Conservation (phyloP, 768 basidiomycete species). For the Mycena chlorophos region DNA sequence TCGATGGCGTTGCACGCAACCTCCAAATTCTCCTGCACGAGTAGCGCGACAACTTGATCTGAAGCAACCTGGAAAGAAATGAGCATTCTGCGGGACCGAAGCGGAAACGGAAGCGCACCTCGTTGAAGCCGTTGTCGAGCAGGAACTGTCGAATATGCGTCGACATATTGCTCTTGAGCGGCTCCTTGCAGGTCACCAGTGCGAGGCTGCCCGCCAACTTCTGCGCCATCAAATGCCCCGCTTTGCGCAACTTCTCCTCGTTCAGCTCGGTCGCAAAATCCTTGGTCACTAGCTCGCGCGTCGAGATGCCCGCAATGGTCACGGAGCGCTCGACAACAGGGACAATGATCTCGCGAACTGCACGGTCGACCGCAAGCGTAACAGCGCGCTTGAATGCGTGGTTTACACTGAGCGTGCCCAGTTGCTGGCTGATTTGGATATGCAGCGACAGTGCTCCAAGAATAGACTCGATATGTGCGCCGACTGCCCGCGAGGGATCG, state of each 20-base stretch:
- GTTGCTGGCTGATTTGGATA: conserved; percentile 76
- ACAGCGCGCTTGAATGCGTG: conserved; percentile 88
- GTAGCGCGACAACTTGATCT: conserved; percentile 74
- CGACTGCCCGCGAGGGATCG: conserved; percentile 67
- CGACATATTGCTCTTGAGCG: conserved; percentile 87
- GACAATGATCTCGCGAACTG: conserved; percentile 96
- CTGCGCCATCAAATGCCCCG: conserved; percentile 95
- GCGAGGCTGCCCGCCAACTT: conserved; percentile 96
- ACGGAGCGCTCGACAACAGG: conserved; percentile 98
- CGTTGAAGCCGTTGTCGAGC: conserved; percentile 84
- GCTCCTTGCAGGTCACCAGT: conserved; percentile 97
- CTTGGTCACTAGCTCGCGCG: conserved; percentile 90
- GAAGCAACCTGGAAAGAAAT: conserved; percentile 58
- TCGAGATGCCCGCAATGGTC: conserved; percentile 97
- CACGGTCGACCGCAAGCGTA: conserved; percentile 86
- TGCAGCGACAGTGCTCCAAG: conserved; percentile 67
- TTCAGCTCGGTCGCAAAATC: conserved; percentile 93
- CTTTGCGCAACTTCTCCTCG: conserved; percentile 86
- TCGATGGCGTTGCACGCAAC: conserved; percentile 93
- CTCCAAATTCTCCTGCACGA: conserved; percentile 92
- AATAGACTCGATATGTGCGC: conserved; percentile 80
- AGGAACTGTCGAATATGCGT: conserved; percentile 84
- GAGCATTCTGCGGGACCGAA: not conserved
- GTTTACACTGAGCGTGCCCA: conserved; percentile 73
- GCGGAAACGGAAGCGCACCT: conserved; percentile 44